Conservation (phyloP, 2,329 filamentous ascomycete species). For the Dothideomycetes sp. region DNA sequence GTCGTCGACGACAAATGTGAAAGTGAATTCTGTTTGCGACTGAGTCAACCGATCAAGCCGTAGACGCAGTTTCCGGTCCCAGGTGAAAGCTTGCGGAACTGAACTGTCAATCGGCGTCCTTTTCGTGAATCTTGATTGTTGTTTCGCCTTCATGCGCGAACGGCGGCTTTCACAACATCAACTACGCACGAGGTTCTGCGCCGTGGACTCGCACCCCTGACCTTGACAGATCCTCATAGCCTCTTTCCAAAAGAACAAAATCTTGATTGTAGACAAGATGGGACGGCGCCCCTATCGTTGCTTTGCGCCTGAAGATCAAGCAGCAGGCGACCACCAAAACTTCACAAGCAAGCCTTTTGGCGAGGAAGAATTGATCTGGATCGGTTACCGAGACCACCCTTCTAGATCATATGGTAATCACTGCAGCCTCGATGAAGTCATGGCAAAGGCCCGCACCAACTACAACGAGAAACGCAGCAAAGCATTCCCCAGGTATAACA, state of each 20-base stretch:
- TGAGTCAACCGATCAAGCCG: neutral
- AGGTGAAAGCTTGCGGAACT: too few relatives aligned
- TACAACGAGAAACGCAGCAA: neutral
- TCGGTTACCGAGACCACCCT: slow-evolving; percentile 3
- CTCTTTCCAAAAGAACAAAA: neutral
- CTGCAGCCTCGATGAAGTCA: neutral
- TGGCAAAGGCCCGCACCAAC: slow-evolving; percentile 1
- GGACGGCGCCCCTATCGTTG: neutral
- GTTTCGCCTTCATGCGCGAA: neutral
- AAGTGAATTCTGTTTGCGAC: too few relatives aligned
- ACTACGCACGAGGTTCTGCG: neutral
- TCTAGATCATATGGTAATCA: neutral
- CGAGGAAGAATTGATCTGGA: neutral
- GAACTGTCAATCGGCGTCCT: neutral
- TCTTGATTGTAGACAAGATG: neutral
- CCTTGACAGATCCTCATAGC: neutral
- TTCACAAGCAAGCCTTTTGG: neutral
- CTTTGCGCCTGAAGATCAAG: neutral
- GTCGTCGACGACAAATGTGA: too few relatives aligned
- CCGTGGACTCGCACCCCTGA: neutral
- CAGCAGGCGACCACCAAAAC: neutral
- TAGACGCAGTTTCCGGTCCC: neutral
- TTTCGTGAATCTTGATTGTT: neutral
- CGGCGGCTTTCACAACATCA: neutral
- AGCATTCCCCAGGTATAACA: neutral